Evolutionary conservation across 805 yeast genomes (phyloP).

Genomic region (Pichia rugopelliculosa): DNA sequence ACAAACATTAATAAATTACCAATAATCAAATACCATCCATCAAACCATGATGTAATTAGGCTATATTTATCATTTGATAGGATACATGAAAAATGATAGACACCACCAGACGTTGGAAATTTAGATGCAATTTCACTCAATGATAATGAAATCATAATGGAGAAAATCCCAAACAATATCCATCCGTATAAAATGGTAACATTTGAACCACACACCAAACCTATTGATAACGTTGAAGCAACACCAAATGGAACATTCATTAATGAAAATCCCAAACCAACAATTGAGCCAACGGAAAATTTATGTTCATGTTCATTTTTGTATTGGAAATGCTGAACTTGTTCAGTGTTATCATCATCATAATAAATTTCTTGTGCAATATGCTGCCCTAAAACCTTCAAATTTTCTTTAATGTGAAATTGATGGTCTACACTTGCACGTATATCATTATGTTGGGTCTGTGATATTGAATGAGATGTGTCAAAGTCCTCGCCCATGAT

Average conservation of each 20-base stretch:
- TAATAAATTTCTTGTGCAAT: conserved; percentile 27
- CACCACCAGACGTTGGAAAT: conserved; percentile 70
- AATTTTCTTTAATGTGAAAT: conserved; percentile 10
- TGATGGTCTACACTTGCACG: not conserved
- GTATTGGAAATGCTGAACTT: conserved; percentile 65
- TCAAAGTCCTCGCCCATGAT: not conserved
- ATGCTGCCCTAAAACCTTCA: conserved; percentile 19
- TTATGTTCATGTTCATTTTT: conserved; percentile 65
- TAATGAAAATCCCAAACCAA: conserved; percentile 71
- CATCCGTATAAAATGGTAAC: conserved; percentile 73
- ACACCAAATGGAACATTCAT: conserved; percentile 81
- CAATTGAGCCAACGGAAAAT: conserved; percentile 59
- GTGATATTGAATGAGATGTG: not conserved
- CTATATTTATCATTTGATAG: conserved; percentile 52
- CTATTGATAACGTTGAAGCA: conserved; percentile 64
- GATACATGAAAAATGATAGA: conserved; percentile 71
- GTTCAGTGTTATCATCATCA: conserved; percentile 44
- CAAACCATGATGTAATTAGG: conserved; percentile 61
- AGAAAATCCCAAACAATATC: conserved; percentile 55
- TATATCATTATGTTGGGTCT: not conserved
- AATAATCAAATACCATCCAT: conserved; percentile 67
- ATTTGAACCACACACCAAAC: conserved; percentile 70
- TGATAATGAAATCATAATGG: conserved; percentile 59
- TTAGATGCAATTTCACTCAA: conserved; percentile 72
- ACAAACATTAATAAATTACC: conserved; percentile 78